Percentiles rank a stretch among this genome's conserved stretches.
Evolutionary conservation across 768 basidiomycete species (phyloP).

Genomic region (Lactarius sp.): DNA sequence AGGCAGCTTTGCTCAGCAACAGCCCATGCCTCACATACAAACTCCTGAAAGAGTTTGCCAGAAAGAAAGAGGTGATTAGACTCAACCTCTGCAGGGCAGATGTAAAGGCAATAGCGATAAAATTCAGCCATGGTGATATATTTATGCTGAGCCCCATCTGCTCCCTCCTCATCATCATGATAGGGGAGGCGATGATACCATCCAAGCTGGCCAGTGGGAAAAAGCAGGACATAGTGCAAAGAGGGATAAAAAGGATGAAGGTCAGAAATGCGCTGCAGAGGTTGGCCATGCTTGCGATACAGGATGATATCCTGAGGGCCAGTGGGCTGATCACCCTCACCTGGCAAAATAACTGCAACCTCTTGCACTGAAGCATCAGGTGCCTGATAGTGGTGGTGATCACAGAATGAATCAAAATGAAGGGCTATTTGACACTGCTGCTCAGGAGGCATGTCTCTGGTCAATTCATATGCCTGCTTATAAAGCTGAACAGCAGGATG

Average conservation of each 20-base stretch:
- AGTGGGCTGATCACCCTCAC: neutral
- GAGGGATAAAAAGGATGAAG: neutral
- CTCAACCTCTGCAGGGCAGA: neutral
- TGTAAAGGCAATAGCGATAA: neutral
- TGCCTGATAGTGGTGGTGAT: neutral
- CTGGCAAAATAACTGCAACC: neutral
- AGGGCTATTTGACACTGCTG: conserved; percentile 27
- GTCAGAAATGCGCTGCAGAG: neutral
- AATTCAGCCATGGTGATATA: neutral
- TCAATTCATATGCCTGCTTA: neutral
- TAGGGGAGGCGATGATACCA: neutral
- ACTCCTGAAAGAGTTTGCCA: neutral
- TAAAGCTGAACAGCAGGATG: neutral
- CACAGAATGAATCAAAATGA: neutral
- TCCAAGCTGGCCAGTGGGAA: conserved; percentile 10
- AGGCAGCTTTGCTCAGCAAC: too few species aligned
- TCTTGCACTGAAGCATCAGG: neutral
- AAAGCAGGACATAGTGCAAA: conserved; percentile 6
- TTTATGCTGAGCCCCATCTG: neutral
- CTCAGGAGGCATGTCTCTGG: neutral
- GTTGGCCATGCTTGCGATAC: neutral
- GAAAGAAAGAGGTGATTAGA: neutral
- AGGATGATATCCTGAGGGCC: neutral
- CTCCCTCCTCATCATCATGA: too few species aligned
- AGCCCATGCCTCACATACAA: neutral